Conservation (phyloP, 306 rosid species). For the Begonia peltatifolia region DNA sequence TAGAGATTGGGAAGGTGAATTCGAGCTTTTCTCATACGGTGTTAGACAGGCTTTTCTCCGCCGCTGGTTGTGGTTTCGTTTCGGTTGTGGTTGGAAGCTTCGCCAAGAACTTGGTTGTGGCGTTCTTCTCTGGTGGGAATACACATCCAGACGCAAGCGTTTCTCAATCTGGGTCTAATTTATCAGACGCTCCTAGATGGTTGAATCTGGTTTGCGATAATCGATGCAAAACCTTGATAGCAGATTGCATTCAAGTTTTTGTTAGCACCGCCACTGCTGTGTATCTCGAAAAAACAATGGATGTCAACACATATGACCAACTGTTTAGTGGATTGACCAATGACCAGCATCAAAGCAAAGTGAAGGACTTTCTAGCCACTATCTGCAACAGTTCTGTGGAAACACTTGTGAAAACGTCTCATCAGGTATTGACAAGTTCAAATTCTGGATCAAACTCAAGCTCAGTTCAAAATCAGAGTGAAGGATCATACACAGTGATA, state of each 20-base stretch:
- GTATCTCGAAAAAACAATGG: constrained; percentile 76
- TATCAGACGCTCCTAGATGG: constrained; percentile 37
- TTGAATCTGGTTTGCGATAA: constrained; percentile 35
- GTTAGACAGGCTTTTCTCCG: constrained; percentile 45
- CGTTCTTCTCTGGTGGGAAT: constrained; percentile 21
- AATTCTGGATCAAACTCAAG: constrained; percentile 11
- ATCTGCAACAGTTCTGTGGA: constrained; percentile 81
- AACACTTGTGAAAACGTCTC: constrained; percentile 69
- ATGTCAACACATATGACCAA: constrained; percentile 54
- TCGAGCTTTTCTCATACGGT: constrained; percentile 27
- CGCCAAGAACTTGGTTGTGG: constrained; percentile 73
- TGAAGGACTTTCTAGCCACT: constrained; percentile 51
- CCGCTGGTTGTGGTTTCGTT: constrained; percentile 68
- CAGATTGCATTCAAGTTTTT: constrained; percentile 45
- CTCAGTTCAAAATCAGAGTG: constrained; percentile 13
- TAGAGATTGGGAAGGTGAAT: constrained; percentile 10
- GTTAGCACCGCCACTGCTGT: constrained; percentile 80
- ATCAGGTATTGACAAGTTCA: constrained; percentile 45
- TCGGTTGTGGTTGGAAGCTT: constrained; percentile 93
- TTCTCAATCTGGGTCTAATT: constrained; percentile 11
- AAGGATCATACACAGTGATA: constrained; percentile 7
- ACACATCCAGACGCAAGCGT: constrained; percentile 1
- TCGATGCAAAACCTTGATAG: constrained; percentile 35
- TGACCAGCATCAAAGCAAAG: constrained; percentile 49
- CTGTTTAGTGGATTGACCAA: constrained; percentile 68